Evolutionary conservation across 73 alveolate species (phyloP).

Genomic region (Paramecium primaurelia): DNA sequence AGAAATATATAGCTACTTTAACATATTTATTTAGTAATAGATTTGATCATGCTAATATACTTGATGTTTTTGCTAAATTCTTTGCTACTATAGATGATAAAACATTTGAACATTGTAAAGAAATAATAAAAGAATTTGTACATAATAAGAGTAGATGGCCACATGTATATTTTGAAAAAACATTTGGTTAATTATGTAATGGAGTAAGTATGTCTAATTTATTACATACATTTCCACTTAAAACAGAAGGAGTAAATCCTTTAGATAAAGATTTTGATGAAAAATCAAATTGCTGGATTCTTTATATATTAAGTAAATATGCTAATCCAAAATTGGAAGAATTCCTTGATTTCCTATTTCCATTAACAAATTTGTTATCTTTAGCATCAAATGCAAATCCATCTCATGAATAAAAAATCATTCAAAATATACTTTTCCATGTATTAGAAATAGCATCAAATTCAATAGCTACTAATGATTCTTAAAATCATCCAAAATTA

Average conservation of each 20-base stretch:
- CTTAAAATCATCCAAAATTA: neutral
- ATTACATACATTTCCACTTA: neutral
- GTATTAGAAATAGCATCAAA: slow-evolving; percentile 45
- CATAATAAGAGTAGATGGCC: slow-evolving; percentile 28
- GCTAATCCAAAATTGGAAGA: slow-evolving; percentile 45
- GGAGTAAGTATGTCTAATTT: neutral
- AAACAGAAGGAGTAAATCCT: slow-evolving; percentile 22
- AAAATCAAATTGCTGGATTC: slow-evolving; percentile 46
- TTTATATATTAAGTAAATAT: slow-evolving; percentile 34
- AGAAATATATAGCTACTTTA: neutral
- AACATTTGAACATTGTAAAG: neutral
- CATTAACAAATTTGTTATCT: neutral
- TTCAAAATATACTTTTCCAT: slow-evolving; percentile 26
- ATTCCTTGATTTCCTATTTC: slow-evolving; percentile 51
- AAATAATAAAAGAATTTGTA: neutral
- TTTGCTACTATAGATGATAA: neutral
- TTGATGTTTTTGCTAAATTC: neutral
- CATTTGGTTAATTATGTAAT: neutral
- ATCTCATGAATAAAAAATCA: slow-evolving; percentile 34
- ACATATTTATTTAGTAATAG: slow-evolving; percentile 34
- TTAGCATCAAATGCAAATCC: neutral
- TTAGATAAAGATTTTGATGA: slow-evolving; percentile 58
- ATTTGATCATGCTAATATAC: slow-evolving; percentile 49
- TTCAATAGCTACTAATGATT: slow-evolving; percentile 1
- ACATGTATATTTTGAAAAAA: neutral